Conservation (phyloP, 352 stramenopile genomes). For the Phytophthora pistaciae region DNA sequence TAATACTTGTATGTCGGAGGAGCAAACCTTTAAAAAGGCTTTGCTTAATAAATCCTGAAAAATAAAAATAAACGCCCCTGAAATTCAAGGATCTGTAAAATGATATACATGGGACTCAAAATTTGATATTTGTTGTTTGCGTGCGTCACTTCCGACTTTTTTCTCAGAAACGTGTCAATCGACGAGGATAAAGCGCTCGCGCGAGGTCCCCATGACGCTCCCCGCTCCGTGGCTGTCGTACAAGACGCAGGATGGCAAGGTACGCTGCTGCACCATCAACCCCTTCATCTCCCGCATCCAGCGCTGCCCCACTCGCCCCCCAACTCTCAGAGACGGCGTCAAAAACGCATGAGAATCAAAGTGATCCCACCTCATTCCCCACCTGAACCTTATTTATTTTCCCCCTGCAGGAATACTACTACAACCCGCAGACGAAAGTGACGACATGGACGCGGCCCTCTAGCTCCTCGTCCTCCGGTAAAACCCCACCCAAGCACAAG, state of each 20-base stretch:
- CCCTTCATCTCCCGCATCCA: slow-evolving; percentile 1
- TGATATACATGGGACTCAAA: no score
- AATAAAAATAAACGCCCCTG: no score
- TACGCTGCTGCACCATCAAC: slow-evolving; percentile 24
- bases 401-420: slow-evolving; percentile 86
- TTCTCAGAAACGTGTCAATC: slow-evolving; percentile 30
- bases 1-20: no score
- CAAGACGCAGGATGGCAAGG: slow-evolving; percentile 89
- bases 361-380: background rate
- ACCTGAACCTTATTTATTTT: background rate
- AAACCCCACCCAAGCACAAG: slow-evolving; percentile 53
- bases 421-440: slow-evolving; percentile 89
- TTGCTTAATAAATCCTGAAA: no score
- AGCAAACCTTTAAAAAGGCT: no score
- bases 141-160: slow-evolving; percentile 9
- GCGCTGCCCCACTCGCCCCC: background rate
- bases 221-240: slow-evolving; percentile 84
- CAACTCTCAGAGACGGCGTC: background rate
- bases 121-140: background rate
- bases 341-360: background rate
- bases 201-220: slow-evolving; percentile 67
- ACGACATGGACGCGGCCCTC: slow-evolving; percentile 86
- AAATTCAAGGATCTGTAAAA: no score
- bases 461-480: slow-evolving; percentile 29
- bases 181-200: slow-evolving; percentile 6